These are phyloP conservation scores for Cladophialophora chaetospira DNA, from an alignment of 2,329 filamentous ascomycete species.

Conservation along the genomic window DNA sequence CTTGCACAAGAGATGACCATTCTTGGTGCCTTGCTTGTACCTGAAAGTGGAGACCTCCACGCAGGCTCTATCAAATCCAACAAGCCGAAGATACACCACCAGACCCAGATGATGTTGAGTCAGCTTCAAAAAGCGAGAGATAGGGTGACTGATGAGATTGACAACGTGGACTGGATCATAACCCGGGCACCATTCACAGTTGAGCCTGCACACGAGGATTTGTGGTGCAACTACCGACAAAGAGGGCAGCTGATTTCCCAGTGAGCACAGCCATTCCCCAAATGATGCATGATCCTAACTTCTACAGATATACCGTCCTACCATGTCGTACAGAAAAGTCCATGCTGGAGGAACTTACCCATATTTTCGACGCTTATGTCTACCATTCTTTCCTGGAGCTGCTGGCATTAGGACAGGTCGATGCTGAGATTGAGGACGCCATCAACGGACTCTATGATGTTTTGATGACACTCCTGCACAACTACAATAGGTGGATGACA, in stretches of 20 bases:
- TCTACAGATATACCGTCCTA: constrained; percentile 22
- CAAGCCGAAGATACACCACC: constrained; percentile 10
- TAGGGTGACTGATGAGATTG: constrained; percentile 22
- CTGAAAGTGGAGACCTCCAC: background rate
- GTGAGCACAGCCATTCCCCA: constrained; percentile 12
- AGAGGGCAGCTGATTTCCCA: constrained; percentile 23
- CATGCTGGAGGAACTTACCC: constrained; percentile 17
- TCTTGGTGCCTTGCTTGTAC: constrained; percentile 11
- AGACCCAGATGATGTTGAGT: constrained; percentile 1
- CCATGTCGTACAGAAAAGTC: constrained; percentile 25
- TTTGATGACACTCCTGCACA: constrained; percentile 21
- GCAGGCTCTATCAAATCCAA: background rate
- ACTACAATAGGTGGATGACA: constrained; percentile 28
- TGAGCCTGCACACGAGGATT: constrained; percentile 19
- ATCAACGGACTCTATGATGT: constrained; percentile 25
- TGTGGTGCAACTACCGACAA: constrained; percentile 31
- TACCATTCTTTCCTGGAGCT: constrained; percentile 27
- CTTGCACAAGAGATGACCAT: constrained; percentile 17
- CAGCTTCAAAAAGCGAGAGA: constrained; percentile 7
- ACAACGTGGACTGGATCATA: constrained; percentile 23
- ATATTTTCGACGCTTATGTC: constrained; percentile 28
- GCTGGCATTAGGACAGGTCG: constrained; percentile 2
- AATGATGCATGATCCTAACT: constrained; percentile 9
- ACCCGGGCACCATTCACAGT: constrained; percentile 27
- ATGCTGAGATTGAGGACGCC: constrained; percentile 1